Evolutionary conservation across 1,139 yeast species (phyloP).

Genomic region (Pneumocystis wakefieldiae): DNA sequence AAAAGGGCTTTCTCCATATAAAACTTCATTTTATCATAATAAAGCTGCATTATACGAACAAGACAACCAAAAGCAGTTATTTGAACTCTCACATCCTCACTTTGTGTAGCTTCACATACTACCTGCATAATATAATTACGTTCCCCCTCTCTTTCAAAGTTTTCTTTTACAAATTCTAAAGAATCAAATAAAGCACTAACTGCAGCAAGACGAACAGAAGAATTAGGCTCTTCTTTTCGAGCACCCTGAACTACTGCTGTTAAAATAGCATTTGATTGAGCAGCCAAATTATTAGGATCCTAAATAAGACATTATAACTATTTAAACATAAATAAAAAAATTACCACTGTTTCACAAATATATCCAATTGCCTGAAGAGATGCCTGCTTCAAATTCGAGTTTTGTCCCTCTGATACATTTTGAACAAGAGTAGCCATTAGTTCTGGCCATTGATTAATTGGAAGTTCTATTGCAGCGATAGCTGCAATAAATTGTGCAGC

Average conservation of each 20-base stretch:
- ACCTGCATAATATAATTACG: conserved; percentile 96
- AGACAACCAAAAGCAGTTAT: conserved; percentile 93
- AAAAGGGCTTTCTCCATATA: conserved; percentile 96
- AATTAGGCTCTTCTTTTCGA: conserved; percentile 60
- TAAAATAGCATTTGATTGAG: conserved; percentile 81
- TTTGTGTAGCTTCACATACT: conserved; percentile 95
- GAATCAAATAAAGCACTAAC: conserved; percentile 83
- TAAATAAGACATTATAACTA: neutral
- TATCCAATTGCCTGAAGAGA: conserved; percentile 83
- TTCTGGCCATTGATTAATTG: conserved; percentile 76
- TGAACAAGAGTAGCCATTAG: conserved; percentile 69
- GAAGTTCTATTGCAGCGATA: conserved; percentile 86
- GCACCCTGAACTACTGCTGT: conserved; percentile 97
- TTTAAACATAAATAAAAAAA: neutral
- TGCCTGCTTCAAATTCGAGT: conserved; percentile 57
- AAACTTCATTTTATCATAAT: conserved; percentile 76
- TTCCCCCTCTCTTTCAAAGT: conserved; percentile 87
- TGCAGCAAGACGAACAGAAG: conserved; percentile 72
- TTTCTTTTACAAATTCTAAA: conserved; percentile 70
- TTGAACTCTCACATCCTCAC: conserved; percentile 65
- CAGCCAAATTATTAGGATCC: conserved; percentile 67
- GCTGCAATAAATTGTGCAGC: conserved; percentile 94
- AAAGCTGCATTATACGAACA: conserved; percentile 79
- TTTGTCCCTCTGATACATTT: conserved; percentile 52
- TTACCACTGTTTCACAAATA: conserved; percentile 69